Conservation (phyloP, 768 basidiomycete genomes). For the Termitomyces sp. region DNA sequence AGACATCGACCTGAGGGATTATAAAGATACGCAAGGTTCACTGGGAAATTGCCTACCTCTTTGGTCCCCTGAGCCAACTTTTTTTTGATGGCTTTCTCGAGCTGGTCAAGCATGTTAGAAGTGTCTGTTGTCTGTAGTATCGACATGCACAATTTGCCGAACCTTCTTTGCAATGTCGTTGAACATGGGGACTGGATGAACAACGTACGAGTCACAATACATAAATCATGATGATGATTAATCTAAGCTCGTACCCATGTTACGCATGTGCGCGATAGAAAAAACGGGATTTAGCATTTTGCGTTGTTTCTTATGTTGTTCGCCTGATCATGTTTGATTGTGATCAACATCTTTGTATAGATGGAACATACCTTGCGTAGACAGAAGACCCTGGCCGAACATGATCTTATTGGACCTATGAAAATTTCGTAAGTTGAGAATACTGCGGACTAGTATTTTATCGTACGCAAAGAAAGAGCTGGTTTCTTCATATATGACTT, state of each 20-base stretch:
- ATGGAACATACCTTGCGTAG: not conserved
- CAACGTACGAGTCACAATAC: not conserved
- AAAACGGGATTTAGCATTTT: slow-evolving; percentile 1
- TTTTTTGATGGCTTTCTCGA: not conserved
- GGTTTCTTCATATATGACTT: not conserved
- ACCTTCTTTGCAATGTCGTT: not conserved
- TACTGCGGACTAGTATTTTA: not conserved
- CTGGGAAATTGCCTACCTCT: not conserved
- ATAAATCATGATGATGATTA: too few relatives aligned
- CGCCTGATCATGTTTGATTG: not conserved
- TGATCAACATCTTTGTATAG: not conserved
- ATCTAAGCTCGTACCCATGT: not conserved
- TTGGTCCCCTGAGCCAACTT: not conserved
- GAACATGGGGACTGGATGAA: not conserved
- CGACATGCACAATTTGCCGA: not conserved
- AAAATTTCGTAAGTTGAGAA: not conserved
- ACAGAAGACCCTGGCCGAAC: not conserved
- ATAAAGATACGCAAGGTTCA: not conserved
- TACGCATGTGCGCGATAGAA: not conserved
- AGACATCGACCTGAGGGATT: not conserved
- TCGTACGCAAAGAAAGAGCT: not conserved
- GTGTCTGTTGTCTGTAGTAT: not conserved
- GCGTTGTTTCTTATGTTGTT: slow-evolving; percentile 2
- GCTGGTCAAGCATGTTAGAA: not conserved
- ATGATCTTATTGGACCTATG: not conserved